Conservation (phyloP, 228 moss, liverwort and hornwort species). For the Sphagnum magellanicum region DNA sequence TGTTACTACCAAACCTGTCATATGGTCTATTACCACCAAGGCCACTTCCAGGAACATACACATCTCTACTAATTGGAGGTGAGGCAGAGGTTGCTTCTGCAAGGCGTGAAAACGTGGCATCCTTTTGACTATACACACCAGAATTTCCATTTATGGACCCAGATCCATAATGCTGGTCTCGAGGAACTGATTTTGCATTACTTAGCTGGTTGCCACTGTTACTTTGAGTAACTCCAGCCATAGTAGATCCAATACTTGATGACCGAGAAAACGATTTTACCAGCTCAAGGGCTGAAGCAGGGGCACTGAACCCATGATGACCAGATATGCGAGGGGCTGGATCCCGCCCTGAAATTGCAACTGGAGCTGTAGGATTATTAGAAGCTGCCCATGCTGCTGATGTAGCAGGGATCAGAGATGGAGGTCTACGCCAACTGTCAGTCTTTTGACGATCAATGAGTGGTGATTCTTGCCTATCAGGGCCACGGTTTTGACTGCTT, state of each 20-base stretch:
- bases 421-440: constrained; percentile 86
- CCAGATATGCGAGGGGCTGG: constrained; percentile 62
- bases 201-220: constrained; percentile 58
- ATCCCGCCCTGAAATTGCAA: constrained; percentile 52
- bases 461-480: constrained; percentile 44
- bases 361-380: constrained; percentile 10
- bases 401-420: constrained; percentile 25
- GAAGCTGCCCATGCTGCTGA: background rate
- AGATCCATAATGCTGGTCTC: constrained; percentile 54
- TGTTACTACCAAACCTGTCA: constrained; percentile 49
- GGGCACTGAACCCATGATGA: constrained; percentile 51
- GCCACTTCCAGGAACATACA: constrained; percentile 36
- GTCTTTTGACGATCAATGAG: constrained; percentile 85
- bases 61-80: constrained; percentile 34
- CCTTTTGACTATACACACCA: constrained; percentile 43
- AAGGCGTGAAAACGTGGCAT: constrained; percentile 92
- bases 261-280: constrained; percentile 92
- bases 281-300: constrained; percentile 86
- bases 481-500: constrained; percentile 52
- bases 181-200: constrained; percentile 51
- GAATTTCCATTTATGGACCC: constrained; percentile 65
- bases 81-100: constrained; percentile 43
- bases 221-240: constrained; percentile 45
- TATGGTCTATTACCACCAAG: constrained; percentile 48
- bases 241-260: constrained; percentile 61